Percentiles rank a stretch among this genome's conserved stretches.
Conservation (phyloP, 2,329 filamentous ascomycete genomes). For the Trichoderma endophyticum region DNA sequence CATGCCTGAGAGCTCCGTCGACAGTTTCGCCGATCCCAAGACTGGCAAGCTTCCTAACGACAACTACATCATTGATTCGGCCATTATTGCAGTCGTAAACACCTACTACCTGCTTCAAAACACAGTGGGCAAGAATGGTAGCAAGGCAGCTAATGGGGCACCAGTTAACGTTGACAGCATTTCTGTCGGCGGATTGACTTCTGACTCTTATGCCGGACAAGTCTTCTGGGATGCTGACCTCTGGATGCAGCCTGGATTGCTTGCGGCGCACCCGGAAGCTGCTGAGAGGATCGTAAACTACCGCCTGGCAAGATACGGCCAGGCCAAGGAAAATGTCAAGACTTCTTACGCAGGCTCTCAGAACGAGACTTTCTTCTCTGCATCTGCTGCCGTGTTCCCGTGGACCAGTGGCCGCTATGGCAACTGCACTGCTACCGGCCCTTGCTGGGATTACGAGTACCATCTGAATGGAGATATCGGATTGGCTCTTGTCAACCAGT, state of each 20-base stretch:
- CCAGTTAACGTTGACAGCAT: conserved; percentile 33
- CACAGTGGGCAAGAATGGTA: conserved; percentile 38
- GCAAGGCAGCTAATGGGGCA: conserved; percentile 45
- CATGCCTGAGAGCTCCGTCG: conserved; percentile 59
- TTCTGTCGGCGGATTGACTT: conserved; percentile 28
- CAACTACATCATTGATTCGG: conserved; percentile 51
- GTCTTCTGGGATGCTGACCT: conserved; percentile 33
- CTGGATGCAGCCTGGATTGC: conserved; percentile 29
- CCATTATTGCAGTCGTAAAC: conserved; percentile 52
- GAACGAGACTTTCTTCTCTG: conserved; percentile 55
- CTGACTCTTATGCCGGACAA: conserved; percentile 30
- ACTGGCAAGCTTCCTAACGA: conserved; percentile 58
- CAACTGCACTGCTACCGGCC: conserved; percentile 59
- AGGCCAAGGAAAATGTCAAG: conserved; percentile 60
- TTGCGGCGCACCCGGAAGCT: conserved; percentile 26
- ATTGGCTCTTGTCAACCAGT: conserved; percentile 34
- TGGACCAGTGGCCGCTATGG: conserved; percentile 67
- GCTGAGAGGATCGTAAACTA: conserved; percentile 29
- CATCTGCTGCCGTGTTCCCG: conserved; percentile 49
- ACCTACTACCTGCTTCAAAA: conserved; percentile 56
- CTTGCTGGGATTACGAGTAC: conserved; percentile 69
- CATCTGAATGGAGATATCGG: conserved; percentile 69
- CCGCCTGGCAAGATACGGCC: conserved; percentile 32
- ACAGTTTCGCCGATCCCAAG: conserved; percentile 53
- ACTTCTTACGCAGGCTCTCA: conserved; percentile 43